Evolutionary conservation across 257 asterid species (phyloP).

Genomic region (Solanum paucissectum): DNA sequence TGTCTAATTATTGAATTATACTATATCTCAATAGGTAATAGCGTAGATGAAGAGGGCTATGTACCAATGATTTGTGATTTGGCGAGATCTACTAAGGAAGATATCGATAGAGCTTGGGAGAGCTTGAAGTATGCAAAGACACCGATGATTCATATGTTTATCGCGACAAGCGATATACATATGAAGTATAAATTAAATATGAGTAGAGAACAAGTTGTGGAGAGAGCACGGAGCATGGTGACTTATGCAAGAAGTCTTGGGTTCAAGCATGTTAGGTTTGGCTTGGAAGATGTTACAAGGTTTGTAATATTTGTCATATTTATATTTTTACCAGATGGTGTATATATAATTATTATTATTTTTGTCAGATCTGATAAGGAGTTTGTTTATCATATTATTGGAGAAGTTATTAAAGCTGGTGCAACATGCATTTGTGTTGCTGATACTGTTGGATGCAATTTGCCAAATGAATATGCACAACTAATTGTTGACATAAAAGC

Average conservation of each 20-base stretch:
- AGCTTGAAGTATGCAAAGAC: slow-evolving; percentile 68
- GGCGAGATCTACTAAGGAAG: slow-evolving; percentile 79
- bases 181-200: no score
- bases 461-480: slow-evolving; percentile 68
- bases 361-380: slow-evolving; percentile 59
- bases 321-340: no score
- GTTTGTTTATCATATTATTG: slow-evolving; percentile 74
- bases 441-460: slow-evolving; percentile 77
- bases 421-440: slow-evolving; percentile 95
- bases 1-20: not conserved
- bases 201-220: no score
- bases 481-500: slow-evolving; percentile 68
- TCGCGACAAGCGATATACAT: no score
- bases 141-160: slow-evolving; percentile 68
- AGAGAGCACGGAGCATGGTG: no score
- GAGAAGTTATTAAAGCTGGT: slow-evolving; percentile 82
- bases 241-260: no score
- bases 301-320: no score
- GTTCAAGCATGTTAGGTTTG: no score
- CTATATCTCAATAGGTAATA: not conserved
- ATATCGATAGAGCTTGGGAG: slow-evolving; percentile 91
- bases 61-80: slow-evolving; percentile 77
- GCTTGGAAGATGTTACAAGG: no score
- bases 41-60: slow-evolving; percentile 17
- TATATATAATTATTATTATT: no score